Evolutionary conservation across 805 yeast genomes (phyloP), one percentile per base, ranked within the genome.

Genomic region (Hanseniaspora mollemarum): DNA sequence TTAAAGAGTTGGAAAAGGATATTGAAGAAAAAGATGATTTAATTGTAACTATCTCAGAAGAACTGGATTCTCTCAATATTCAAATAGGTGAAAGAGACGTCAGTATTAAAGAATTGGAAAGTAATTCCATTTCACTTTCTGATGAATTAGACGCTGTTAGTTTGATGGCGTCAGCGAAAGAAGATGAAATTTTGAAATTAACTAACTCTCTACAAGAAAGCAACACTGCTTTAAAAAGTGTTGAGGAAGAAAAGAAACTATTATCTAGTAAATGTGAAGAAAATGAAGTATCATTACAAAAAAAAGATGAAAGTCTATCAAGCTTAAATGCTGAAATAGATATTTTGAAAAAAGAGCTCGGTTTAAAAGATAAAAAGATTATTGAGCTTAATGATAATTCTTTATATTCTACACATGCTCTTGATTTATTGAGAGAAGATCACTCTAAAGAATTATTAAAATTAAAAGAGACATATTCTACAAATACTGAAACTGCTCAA

Each of bases 301-400:
- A 24, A 7, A 45, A 19, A 6, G 35, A 44, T 31, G 19, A 15
- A 26, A 39, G 16, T 15, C 28, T 46, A 25, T 21, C 41, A 36
- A 18, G 36, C n/a, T 33, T 38, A 12, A 5, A 13, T 25, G 32
- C 4, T 26, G 15, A 24, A 25, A 2, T 39, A 3, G 21, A 39
- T 16, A 39, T 3, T n/a, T 39, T 39, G 16, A 39, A 39, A 13
- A 21, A 13, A 7, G 38, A 43, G 18, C 3, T 31, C 3, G 28
- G 6, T 2, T 18, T 16, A 9, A 43, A 32, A 31, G 36, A 31
- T 31, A 58, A 56, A 35, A 57, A 57, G 48, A 61, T 59, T 16
- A 52, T 54, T 21, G 62, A 60, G 15, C 15, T 37, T 10, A 21
- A 26, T 22, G 12, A 21, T 6, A 21, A 21, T 7, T 4, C 12